A percentile compares a stretch with the other conserved stretches of the same genome.
phyloP scores from a whole-genome alignment of 2,329 filamentous ascomycete species.

The Talaromyces sp. region DNA sequence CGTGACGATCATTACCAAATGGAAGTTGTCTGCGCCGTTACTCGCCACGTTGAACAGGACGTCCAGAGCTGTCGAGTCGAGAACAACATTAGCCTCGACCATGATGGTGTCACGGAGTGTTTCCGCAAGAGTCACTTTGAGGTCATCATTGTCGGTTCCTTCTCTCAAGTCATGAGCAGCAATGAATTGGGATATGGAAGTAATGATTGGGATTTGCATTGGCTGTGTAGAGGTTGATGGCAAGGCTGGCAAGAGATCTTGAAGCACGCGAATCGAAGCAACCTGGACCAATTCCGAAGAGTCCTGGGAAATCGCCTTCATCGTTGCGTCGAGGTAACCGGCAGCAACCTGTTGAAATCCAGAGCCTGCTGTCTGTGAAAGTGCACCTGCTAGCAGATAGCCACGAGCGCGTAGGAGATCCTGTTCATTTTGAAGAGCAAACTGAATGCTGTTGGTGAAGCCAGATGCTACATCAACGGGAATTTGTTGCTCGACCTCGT shows the following conservation, averaged over 20 bases:
- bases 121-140: conserved; percentile 84
- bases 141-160: conserved; percentile 81
- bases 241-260: conserved; percentile 57
- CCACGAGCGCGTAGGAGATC: conserved; percentile 79
- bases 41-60: conserved; percentile 85
- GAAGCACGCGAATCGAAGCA: conserved; percentile 79
- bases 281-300: conserved; percentile 85
- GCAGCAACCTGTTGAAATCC: conserved; percentile 40
- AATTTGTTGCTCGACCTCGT: conserved; percentile 69
- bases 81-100: conserved; percentile 67
- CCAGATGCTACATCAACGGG: conserved; percentile 61
- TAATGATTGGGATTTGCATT: conserved; percentile 57
- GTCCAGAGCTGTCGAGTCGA: conserved; percentile 66
- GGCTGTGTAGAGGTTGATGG: conserved; percentile 45
- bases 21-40: conserved; percentile 82
- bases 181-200: conserved; percentile 65
- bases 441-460: conserved; percentile 75
- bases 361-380: conserved; percentile 63
- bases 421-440: conserved; percentile 64
- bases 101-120: conserved; percentile 77
- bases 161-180: conserved; percentile 74
- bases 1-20: conserved; percentile 77
- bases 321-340: conserved; percentile 50
- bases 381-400: conserved; percentile 74
- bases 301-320: conserved; percentile 70